Base-by-base conservation (phyloP, 2,329 filamentous ascomycete genomes). In the Fragosphaeria purpurea region DNA sequence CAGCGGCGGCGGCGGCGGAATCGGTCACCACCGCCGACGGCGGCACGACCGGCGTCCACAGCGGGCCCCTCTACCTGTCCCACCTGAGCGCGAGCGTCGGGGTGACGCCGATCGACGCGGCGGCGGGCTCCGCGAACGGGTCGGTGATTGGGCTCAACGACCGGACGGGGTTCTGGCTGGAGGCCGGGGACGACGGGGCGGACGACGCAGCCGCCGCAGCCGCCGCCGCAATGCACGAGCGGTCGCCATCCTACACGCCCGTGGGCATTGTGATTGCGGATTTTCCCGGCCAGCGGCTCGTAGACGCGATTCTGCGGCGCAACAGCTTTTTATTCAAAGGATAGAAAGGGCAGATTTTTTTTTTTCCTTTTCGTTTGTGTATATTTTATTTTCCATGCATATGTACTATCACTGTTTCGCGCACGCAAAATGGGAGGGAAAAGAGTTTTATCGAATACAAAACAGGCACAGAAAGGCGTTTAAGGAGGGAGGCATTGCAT, bases 221-320 rank as follows among this genome's bases (percentile, higher is more conserved):
- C 35, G 35, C 11, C 7, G 35, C 1, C 7, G 7, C 35, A 7
- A 7, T 37, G 35, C 35, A 37, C 35, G 39, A 31, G 31, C 37
- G 33, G 4, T 31, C 1, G 22, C 31, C 32, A 8, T 13, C 30
- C 5, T 46, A 43, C 31, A 44, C 41, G 11, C 61, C 67, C 31
- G 67, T 70, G 1, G 73, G 73, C 9, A 61, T 76, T 7, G 63
- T 76, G 38, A 75, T 76, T 55, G 63, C 71, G 2, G 73, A 76
- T 52, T 76, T 76, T 45, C 72, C 72, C 0, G 73, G 73, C 3
- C 61, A 60, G 55, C 63, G 61, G 44, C 61, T 72, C 34, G 65
- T 76, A 39, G 63, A 71, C 33, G 65, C 62, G 30, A 64, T 76
- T 8, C 52, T 76, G 48, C 59, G 55, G 38, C 67, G 69, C 60